Evolutionary conservation across 495 filamentous ascomycete genomes (phyloP).

Genomic region (Tuber calosporum): DNA sequence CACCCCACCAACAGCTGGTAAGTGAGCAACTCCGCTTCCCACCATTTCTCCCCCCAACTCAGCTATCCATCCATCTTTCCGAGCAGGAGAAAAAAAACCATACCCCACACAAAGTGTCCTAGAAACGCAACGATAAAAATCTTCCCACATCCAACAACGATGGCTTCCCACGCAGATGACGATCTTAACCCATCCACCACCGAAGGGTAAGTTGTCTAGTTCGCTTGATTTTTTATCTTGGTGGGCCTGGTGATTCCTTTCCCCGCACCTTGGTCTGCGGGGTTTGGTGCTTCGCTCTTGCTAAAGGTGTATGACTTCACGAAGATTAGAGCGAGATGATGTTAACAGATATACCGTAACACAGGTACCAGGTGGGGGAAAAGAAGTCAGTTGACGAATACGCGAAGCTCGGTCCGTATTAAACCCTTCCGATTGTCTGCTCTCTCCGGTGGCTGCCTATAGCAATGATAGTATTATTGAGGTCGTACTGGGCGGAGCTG

Average conservation of each 20-base stretch:
- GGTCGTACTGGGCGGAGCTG: background rate
- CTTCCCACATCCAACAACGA: slow-evolving; percentile 45
- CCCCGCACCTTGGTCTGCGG: slow-evolving; percentile 5
- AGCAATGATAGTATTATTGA: background rate
- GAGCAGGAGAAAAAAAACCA: slow-evolving; percentile 17
- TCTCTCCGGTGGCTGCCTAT: background rate
- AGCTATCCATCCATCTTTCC: slow-evolving; percentile 6
- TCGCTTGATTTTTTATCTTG: slow-evolving; percentile 12
- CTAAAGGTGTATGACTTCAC: background rate
- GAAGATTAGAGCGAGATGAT: background rate
- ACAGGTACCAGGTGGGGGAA: slow-evolving; percentile 83
- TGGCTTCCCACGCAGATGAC: slow-evolving; percentile 69
- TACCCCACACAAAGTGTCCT: slow-evolving; percentile 4
- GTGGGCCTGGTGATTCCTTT: slow-evolving; percentile 6
- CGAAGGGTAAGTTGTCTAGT: slow-evolving; percentile 52
- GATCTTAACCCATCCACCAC: slow-evolving; percentile 80
- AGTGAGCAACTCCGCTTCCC: slow-evolving; percentile 11
- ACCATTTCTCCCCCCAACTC: slow-evolving; percentile 7
- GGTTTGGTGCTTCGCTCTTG: slow-evolving; percentile 10
- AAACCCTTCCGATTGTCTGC: background rate
- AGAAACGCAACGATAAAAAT: slow-evolving; percentile 15
- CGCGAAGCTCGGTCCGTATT: slow-evolving; percentile 69
- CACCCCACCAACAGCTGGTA: slow-evolving; percentile 29
- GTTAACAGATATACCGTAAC: slow-evolving; percentile 12
- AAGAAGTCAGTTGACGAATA: slow-evolving; percentile 96